Conservation (phyloP, 495 filamentous ascomycete genomes). For the Penicillium simplicissimum region DNA sequence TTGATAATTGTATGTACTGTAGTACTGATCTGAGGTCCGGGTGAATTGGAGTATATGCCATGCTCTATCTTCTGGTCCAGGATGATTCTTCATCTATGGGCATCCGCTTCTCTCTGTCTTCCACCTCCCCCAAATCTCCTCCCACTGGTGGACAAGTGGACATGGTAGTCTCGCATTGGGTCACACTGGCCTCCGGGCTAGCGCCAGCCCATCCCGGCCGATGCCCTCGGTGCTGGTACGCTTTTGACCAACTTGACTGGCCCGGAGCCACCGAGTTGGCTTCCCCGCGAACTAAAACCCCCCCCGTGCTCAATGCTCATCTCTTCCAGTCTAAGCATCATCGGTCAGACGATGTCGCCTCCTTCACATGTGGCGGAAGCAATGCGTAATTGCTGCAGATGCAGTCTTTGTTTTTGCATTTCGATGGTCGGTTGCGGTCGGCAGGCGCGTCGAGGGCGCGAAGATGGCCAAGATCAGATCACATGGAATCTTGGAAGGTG, state of each 20-base stretch:
- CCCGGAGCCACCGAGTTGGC: constrained; percentile 19
- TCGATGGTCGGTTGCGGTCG: constrained; percentile 17
- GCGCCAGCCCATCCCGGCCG: constrained; percentile 12
- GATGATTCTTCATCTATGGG: background rate
- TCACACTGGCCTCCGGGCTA: constrained; percentile 17
- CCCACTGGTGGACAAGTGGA: background rate
- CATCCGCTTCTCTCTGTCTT: background rate
- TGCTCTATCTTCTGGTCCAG: no score
- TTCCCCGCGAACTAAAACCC: constrained; percentile 21
- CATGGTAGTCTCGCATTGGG: background rate
- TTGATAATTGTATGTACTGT: no score
- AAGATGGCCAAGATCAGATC: background rate
- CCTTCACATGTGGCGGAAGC: constrained; percentile 10
- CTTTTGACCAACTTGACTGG: constrained; percentile 6
- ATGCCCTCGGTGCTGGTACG: constrained; percentile 11
- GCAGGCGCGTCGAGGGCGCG: constrained; percentile 2
- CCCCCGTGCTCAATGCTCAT: background rate
- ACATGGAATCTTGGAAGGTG: background rate
- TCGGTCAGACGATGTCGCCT: constrained; percentile 27
- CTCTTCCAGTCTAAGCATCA: background rate
- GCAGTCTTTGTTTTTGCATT: background rate
- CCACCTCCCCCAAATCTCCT: background rate
- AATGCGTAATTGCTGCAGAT: background rate
- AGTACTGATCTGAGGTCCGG: no score
- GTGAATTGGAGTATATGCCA: no score